Base-by-base conservation (phyloP, 495 filamentous ascomycete genomes). In the Neurospora pannonica region DNA sequence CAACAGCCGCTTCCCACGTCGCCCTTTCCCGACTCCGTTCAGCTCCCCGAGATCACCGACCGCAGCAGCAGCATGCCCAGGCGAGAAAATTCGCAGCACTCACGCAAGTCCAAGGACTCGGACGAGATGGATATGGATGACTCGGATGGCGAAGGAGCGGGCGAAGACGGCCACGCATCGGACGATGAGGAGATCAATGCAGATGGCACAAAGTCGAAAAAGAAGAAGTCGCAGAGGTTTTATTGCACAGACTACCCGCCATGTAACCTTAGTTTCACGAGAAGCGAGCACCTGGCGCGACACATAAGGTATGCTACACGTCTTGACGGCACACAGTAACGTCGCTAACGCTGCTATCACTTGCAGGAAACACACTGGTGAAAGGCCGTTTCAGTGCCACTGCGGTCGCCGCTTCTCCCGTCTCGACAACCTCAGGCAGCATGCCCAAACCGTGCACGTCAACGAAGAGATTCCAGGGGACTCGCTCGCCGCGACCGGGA, bases 191-290 rank as follows among this genome's bases (percentile, higher is more conserved):
- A 89, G 75, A 88, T 92, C n/a, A 87, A 87, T 72, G 84, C 82
- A 9, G 90, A 88, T 71, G 92, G 90, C 11, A 88, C 91, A 34
- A 86, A 88, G 72, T 90, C 88, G 67, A 97, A 96, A 82, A 97
- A 97, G 87, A 98, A 98, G 84, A 98, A 97, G 82, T 95, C 95
- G 2, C 95, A 97, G 79, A 89, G 94, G 62, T 99, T 99, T 79
- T 98, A 94, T 81, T 99, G 96, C 84, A 97, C 92, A n/a, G 94
- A 97, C 34, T 98, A 95, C 78, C 97, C 97, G 54, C 93, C 94
- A 21, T 99, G 96, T 82, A 94, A 91, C 78, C 83, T 99, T 36
- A 97, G 95, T 81, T 99, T 99, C 81, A 98, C 96, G 3, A 88
- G 96, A 46, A 98, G 97, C 79, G 96, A 99, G 81, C 96, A 99